Evolutionary conservation across 345 rosid genomes (phyloP), one percentile per base, ranked within the genome.

Genomic region (Physaria fendleri): DNA sequence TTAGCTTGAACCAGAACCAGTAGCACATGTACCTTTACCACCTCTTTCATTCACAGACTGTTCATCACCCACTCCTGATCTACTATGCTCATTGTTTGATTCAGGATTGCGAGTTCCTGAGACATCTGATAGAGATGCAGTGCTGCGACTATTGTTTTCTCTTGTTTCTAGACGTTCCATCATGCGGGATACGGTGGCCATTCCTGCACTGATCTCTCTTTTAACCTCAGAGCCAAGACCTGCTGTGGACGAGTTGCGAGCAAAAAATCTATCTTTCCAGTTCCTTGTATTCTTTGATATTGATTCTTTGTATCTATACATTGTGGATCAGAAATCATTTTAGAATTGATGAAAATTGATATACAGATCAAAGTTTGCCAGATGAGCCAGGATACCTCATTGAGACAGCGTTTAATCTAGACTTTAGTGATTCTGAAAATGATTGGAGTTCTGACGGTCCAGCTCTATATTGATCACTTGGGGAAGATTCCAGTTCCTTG

Each of bases 221-320:
- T 80, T 79, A 52, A 79, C 95, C 72, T 87, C 95, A 54, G 91
- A 80, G 62, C 94, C 84, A 67, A 82, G 56, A 56, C 85, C 94
- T 7, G 81, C 77, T 83, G 81, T 69, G 45, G 86, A 60, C 32
- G 77, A 73, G 62, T 76, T 93, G 56, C 94, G 91, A 72, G 90
- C 80, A 73, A 89, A 93, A 61, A 89, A 75, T 68, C 81, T 82
- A 62, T 93, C 99, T 64, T 82, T 93, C 99, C 95, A 93, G 57
- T 77, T 94, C 71, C 90, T 77, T 33, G 99, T 89, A 72, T 95
- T 78, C 85, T 82, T 93, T 58, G 97, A 80, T 73, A 93, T 79
- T 3, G 99, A 89, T 55, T 93, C 99, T 69, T 85, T 93, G 76
- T 86, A 93, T 74, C 99, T 93, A 48, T 39, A n/a, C n/a, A 59